Evolutionary conservation across 139 green algal species (phyloP).

Genomic region (Tetraselmis chui): DNA sequence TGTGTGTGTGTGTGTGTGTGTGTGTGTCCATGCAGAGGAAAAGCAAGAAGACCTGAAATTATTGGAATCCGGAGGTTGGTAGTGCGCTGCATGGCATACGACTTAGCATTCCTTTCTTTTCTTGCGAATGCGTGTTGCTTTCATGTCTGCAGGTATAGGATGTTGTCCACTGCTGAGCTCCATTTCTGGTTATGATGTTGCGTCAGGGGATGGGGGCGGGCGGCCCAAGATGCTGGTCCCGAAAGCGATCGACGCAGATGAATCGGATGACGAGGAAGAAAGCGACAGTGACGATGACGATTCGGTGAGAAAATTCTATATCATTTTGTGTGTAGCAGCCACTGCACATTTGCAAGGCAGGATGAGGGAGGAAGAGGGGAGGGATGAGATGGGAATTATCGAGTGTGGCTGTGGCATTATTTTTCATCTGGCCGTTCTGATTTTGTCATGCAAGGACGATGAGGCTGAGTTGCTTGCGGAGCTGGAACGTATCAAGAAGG

Average conservation of each 20-base stretch:
- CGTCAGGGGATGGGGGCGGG: neutral
- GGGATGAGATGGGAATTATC: too few species aligned
- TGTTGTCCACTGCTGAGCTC: too few species aligned
- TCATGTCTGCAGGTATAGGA: too few species aligned
- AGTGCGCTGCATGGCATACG: too few species aligned
- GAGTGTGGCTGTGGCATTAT: too few species aligned
- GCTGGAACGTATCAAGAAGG: conserved; percentile 89
- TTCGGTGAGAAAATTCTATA: too few species aligned
- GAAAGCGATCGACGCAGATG: conserved; percentile 72
- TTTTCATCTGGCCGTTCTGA: neutral
- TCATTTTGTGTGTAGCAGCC: neutral
- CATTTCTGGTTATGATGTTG: too few species aligned
- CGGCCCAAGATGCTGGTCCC: conserved; percentile 50
- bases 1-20: conserved; percentile 4
- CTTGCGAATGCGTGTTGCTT: too few species aligned
- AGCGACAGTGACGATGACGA: conserved; percentile 17
- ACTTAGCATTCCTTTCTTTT: too few species aligned
- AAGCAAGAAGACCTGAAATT: conserved; percentile 65
- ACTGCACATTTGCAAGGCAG: neutral
- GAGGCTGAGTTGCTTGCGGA: conserved; percentile 89
- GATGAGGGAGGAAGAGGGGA: too few species aligned
- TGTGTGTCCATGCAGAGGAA: conserved; percentile 61
- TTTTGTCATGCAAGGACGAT: conserved; percentile 59
- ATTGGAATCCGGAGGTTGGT: conserved; percentile 42
- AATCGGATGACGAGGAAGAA: conserved; percentile 47